These are phyloP conservation scores for Pythium sp. DNA, from an alignment of 352 stramenopile species.

Conservation along the genomic window DNA sequence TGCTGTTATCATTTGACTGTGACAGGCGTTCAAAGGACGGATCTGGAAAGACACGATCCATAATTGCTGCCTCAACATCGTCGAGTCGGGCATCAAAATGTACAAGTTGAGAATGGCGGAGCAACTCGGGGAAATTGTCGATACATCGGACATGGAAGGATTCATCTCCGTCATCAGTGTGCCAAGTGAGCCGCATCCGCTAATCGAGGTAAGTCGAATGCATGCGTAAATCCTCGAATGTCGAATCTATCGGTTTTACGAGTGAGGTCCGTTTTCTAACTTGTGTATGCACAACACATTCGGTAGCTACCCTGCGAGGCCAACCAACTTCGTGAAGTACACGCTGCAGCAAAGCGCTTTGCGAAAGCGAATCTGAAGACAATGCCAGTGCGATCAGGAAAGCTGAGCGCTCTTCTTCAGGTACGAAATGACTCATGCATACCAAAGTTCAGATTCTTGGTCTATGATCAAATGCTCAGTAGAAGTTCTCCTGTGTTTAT, in stretches of 20 bases:
- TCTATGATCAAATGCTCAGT: neutral
- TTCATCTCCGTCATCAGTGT: constrained; percentile 45
- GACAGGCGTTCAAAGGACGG: constrained; percentile 54
- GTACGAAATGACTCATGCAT: constrained; percentile 20
- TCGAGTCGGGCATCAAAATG: constrained; percentile 73
- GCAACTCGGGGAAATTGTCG: constrained; percentile 59
- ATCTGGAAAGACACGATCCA: constrained; percentile 81
- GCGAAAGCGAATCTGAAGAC: constrained; percentile 47
- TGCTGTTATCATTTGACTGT: neutral
- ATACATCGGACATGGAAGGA: constrained; percentile 60
- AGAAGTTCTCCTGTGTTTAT: neutral
- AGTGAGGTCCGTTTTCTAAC: neutral
- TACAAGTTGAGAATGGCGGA: constrained; percentile 79
- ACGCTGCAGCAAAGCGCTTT: constrained; percentile 50
- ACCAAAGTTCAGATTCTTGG: neutral
- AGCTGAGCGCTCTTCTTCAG: constrained; percentile 57
- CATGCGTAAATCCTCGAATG: neutral
- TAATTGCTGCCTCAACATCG: constrained; percentile 81
- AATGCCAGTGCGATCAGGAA: constrained; percentile 69
- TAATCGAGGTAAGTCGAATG: constrained; percentile 36
- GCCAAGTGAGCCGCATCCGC: constrained; percentile 22
- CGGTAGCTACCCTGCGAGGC: constrained; percentile 60
- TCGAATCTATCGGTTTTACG: neutral
- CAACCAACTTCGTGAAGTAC: constrained; percentile 40
- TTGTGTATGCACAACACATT: constrained; percentile 7